phyloP scores from a whole-genome alignment of 192 early-diverging fungal species.

The Podila minutissima region DNA sequence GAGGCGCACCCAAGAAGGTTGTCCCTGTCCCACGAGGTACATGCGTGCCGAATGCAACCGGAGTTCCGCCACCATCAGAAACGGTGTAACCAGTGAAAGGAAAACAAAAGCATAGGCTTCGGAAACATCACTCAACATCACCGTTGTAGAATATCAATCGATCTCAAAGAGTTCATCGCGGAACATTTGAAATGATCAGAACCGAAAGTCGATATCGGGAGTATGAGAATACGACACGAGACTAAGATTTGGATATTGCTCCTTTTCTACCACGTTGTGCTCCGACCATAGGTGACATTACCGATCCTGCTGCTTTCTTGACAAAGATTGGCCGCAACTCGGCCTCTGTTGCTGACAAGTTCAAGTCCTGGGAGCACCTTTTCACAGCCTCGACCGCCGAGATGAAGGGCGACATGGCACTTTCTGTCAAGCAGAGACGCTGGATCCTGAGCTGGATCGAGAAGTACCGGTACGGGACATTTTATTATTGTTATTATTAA shows the following conservation, averaged over 20 bases:
- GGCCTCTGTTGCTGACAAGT: conserved; percentile 36
- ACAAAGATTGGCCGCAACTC: conserved; percentile 50
- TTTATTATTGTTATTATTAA: too few relatives aligned
- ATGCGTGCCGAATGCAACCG: neutral
- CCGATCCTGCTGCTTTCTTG: conserved; percentile 37
- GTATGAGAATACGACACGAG: neutral
- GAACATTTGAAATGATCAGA: neutral
- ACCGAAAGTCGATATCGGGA: neutral
- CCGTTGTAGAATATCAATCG: too few relatives aligned
- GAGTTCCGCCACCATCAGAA: neutral
- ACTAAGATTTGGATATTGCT: neutral
- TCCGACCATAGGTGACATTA: conserved; percentile 37
- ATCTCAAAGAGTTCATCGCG: too few relatives aligned
- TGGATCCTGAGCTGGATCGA: conserved; percentile 55
- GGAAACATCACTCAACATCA: too few relatives aligned
- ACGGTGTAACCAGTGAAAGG: neutral
- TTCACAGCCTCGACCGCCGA: conserved; percentile 59
- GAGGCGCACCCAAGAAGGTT: conserved; percentile 27
- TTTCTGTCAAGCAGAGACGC: conserved; percentile 70
- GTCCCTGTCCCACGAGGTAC: conserved; percentile 46
- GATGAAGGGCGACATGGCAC: conserved; percentile 68
- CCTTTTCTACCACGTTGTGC: too few relatives aligned
- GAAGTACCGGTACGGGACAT: conserved; percentile 39
- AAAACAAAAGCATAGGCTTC: neutral
- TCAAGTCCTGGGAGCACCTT: conserved; percentile 69